Evolutionary conservation across 202 grass and related monocot genomes (phyloP), one percentile per base, ranked within the genome.

Genomic region (Sporobolus alterniflorus): DNA sequence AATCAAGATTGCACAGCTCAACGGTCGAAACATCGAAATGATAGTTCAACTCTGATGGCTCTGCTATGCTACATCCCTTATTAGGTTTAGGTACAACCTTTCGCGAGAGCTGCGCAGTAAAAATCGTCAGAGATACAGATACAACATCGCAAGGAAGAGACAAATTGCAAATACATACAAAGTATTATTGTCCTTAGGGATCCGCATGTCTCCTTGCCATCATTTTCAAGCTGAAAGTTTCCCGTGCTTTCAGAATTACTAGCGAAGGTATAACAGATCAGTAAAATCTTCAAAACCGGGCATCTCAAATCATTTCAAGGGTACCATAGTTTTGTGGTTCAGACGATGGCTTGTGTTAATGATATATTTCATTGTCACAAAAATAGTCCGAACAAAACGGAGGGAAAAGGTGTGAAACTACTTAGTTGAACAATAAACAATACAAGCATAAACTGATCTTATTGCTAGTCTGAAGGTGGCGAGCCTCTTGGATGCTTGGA

Each of bases 111-210:
- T 9, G 36, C 9, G 22, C 52, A 20, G 10, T 20, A 76, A 87
- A 8, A 76, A 51, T 14, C 13, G 14, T 15, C 16, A 33, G 28
- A 48, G 15, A 65, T 64, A 82, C 43, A 83, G 33, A 43, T 15
- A 17, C 30, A 57, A 57, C 28, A 73, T 67, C 73, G 59, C 31
- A 42, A 60, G 21, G 39, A 51, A 12, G 54, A 64, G 79, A 83
- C 84, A 74, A 79, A 79, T 64, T 59, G 32, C 69, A 78, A 55
- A 82, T 48, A 49, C 60, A 43, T 52, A 74, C 88, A 83, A 51
- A 44, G 62, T 5, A 30, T 10, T 5, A 30, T 10, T 69, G 74
- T 62, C 60, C 67, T 82, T 25, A 28, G 9, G 20, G 50, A 75
- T 76, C 12, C 57, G 32, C 40, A 11, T 74, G 50, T 43, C 26